Conservation (phyloP, 1,139 yeast species). For the Sugiyamaella japonica region DNA sequence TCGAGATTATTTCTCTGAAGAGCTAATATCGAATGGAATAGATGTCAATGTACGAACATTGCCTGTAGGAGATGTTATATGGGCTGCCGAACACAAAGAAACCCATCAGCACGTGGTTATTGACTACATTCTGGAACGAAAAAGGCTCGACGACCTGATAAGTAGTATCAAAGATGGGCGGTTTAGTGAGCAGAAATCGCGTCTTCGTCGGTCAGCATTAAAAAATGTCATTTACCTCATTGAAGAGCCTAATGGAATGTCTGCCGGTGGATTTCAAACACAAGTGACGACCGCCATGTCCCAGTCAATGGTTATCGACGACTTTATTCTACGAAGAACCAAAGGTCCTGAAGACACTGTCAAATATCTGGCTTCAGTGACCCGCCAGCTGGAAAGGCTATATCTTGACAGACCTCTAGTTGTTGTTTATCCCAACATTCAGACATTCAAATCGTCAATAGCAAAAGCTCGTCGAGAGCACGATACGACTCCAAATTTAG, state of each 20-base stretch:
- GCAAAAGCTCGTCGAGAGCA: conserved; percentile 19
- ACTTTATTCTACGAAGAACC: conserved; percentile 69
- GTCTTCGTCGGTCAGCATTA: conserved; percentile 70
- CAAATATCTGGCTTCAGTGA: conserved; percentile 57
- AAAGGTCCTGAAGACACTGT: conserved; percentile 75
- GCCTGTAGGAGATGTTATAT: conserved; percentile 81
- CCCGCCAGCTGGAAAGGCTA: conserved; percentile 47
- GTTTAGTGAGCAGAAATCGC: conserved; percentile 72
- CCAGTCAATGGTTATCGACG: conserved; percentile 63
- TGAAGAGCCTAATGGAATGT: conserved; percentile 63
- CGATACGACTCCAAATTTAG: conserved; percentile 46
- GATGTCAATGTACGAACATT: conserved; percentile 57
- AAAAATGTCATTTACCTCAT: conserved; percentile 70
- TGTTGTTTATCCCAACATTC: conserved; percentile 52
- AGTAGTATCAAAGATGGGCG: conserved; percentile 85
- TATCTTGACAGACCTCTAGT: conserved; percentile 30
- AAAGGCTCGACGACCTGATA: conserved; percentile 82
- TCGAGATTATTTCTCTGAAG: conserved; percentile 43
- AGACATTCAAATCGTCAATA: conserved; percentile 33
- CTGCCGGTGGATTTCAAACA: conserved; percentile 49
- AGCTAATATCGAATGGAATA: conserved; percentile 54
- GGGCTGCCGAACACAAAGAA: conserved; percentile 73
- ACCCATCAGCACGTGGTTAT: conserved; percentile 67
- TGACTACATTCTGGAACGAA: conserved; percentile 83
- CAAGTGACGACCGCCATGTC: conserved; percentile 79